Base-by-base conservation (phyloP, 176 grass and related monocot genomes). In the Oryza glaberrima region DNA sequence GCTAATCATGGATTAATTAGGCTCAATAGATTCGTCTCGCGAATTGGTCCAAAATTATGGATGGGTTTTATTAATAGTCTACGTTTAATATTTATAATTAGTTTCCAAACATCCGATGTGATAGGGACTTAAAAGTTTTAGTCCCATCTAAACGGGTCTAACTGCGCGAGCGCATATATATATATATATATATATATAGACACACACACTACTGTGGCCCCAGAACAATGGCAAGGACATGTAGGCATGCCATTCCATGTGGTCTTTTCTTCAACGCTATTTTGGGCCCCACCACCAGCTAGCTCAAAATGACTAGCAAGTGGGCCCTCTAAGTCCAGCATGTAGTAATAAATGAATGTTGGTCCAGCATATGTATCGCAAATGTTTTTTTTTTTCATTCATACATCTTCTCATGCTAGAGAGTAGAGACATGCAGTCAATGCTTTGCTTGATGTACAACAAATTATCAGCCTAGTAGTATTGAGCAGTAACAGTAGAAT, bases 261-360 rank as follows among this genome's bases (percentile, higher is more conserved):
- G 83, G 40, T 45, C 65, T 63, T 11, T 34, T 34, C 45, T 61
- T 85, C 83, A 70, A 34, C 70, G 83, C 65, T 1, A 16, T 45
- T 15, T 45, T 28, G 74, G 65, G 14, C 13, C 68, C 45, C 28
- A 51, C 28, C 14, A 4, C 0, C 14, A 4, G 1, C 6, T 16
- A 30, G 63, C 9, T 7, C 5, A 20, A 5, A 32, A 72, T 73
- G 10, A 11, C 79, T 71, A 11, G 36, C 46, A 30, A 9, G 38
- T 45, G 77, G 77, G 4, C 40, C n/a, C 32, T 12, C 74, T 4
- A 6, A 16, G 7, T 13, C 9, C 47, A 35, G 16, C 49, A n/a
- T 76, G 22, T 40, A n/a, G 17, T 9, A 20, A 36, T 63, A 2
- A 58, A 58, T 58, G 54, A 70, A 43, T 48, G 38, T n/a, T 16